Evolutionary conservation across 176 grass and related monocot species (phyloP), one percentile per base, ranked within the genome.

Genomic region (Oryza australiensis): DNA sequence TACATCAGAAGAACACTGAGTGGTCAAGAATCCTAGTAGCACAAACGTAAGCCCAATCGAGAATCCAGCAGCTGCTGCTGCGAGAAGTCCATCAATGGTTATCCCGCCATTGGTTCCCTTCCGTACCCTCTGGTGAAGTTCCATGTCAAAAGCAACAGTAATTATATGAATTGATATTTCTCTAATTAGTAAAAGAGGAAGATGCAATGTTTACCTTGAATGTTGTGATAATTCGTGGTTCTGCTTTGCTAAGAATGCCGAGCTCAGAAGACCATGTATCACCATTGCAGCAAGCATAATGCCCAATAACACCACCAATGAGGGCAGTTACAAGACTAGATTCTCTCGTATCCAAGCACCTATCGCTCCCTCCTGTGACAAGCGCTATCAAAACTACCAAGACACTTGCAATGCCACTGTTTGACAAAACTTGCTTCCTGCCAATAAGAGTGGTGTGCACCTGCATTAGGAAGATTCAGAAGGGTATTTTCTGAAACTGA

Each of bases 221-320:
- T 69, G 86, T 95, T 38, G 91, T 98, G 48, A 98, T 98, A 80
- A 93, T 86, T 26, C 89, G 80, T 9, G 93, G 93, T 55, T 99
- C 90, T 26, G 82, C 83, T 85, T 90, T 93, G 85, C 96, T 99
- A 80, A 99, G 84, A 76, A 95, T 88, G 37, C 91, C 96, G 72
- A 99, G 92, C 73, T 99, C 91, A 41, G 96, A 99, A 73, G 96
- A 99, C 96, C 96, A 99, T 22, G 93, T 99, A 78, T 99, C 96
- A 64, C 96, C 96, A 88, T 95, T 95, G 82, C 90, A 95, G 76
- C 96, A 99, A 57, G 96, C 82, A 90, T 95, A 95, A 78, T 99
- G 93, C 46, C 96, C 91, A 12, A 95, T 88, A 68, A 99, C 85
- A 86, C 96, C 96, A 68, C 93, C 96, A 18, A 99, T 86, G 38